A percentile compares a stretch with the other conserved stretches of the same genome.
phyloP scores from a whole-genome alignment of 2,329 filamentous ascomycete species.

The Ampelomyces quisqualis region DNA sequence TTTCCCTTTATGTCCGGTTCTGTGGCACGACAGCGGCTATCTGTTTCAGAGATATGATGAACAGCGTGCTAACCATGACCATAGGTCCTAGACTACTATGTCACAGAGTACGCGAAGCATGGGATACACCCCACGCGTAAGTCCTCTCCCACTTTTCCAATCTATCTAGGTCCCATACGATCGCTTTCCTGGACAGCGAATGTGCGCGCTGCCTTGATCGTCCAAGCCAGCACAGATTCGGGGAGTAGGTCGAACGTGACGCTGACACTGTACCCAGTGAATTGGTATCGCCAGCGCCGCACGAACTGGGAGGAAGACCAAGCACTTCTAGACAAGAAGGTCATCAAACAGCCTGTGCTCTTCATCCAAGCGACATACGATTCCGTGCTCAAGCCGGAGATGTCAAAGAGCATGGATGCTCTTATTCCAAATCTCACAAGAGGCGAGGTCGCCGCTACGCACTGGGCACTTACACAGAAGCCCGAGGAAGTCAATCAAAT shows the following conservation, averaged over 20 bases:
- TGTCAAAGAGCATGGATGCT: conserved; percentile 71
- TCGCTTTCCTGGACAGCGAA: background rate
- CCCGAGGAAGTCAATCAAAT: conserved; percentile 68
- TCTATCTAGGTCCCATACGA: background rate
- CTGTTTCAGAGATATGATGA: conserved; percentile 12
- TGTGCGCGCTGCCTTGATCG: background rate
- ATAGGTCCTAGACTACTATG: conserved; percentile 68
- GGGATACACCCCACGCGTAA: conserved; percentile 73
- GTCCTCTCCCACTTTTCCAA: conserved; percentile 12
- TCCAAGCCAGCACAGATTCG: background rate
- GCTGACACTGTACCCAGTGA: conserved; percentile 52
- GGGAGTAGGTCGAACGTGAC: background rate
- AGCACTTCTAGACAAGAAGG: conserved; percentile 33
- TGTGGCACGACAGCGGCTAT: background rate
- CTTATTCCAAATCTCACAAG: conserved; percentile 65
- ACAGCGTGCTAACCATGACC: conserved; percentile 49
- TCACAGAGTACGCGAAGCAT: conserved; percentile 66
- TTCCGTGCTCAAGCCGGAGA: conserved; percentile 66
- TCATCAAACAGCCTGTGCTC: conserved; percentile 57
- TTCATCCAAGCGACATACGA: conserved; percentile 75
- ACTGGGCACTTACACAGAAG: conserved; percentile 82
- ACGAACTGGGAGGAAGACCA: conserved; percentile 77
- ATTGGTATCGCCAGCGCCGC: conserved; percentile 80
- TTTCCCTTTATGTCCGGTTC: conserved; percentile 4
- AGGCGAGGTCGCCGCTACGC: conserved; percentile 66